Evolutionary conservation across 2,329 filamentous ascomycete genomes (phyloP).

Genomic region (Talaromyces islandicus): DNA sequence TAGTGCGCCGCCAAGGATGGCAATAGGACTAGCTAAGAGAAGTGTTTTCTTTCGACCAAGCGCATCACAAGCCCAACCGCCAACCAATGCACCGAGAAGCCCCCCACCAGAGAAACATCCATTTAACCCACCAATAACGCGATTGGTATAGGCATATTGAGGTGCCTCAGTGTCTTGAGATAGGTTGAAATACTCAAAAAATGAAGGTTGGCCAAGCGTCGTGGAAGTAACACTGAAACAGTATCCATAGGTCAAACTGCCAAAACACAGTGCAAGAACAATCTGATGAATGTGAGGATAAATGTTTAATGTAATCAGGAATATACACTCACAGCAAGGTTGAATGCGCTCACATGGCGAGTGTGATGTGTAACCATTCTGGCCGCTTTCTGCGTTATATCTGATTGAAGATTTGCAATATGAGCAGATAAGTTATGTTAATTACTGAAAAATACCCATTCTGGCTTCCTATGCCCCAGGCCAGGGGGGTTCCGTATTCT

Average conservation of each 20-base stretch:
- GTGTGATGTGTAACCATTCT: not conserved
- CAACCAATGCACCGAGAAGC: constrained; percentile 12
- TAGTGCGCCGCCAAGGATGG: constrained; percentile 11
- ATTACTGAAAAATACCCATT: not conserved
- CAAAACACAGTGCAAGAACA: constrained; percentile 1
- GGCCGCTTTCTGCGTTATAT: not conserved
- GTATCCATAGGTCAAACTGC: constrained; percentile 7
- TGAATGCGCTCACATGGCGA: not conserved
- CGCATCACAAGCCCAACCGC: constrained; percentile 13
- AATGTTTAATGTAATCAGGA: not conserved
- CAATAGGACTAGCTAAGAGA: constrained; percentile 10
- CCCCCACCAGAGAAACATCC: constrained; percentile 12
- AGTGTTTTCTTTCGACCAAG: constrained; percentile 11
- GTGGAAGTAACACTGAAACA: constrained; percentile 1
- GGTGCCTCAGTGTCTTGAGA: not conserved
- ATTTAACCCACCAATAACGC: constrained; percentile 2
- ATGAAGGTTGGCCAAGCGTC: constrained; percentile 5
- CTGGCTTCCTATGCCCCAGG: not conserved
- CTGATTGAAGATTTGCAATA: not conserved
- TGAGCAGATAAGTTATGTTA: not conserved
- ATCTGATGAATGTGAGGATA: constrained; percentile 1
- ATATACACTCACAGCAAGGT: not conserved
- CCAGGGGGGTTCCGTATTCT: not conserved
- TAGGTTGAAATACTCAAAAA: constrained; percentile 1
- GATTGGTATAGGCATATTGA: constrained; percentile 4